phyloP scores from a whole-genome alignment of 2,329 filamentous ascomycete species.

The Stachybotrys chlorohalonatus region DNA sequence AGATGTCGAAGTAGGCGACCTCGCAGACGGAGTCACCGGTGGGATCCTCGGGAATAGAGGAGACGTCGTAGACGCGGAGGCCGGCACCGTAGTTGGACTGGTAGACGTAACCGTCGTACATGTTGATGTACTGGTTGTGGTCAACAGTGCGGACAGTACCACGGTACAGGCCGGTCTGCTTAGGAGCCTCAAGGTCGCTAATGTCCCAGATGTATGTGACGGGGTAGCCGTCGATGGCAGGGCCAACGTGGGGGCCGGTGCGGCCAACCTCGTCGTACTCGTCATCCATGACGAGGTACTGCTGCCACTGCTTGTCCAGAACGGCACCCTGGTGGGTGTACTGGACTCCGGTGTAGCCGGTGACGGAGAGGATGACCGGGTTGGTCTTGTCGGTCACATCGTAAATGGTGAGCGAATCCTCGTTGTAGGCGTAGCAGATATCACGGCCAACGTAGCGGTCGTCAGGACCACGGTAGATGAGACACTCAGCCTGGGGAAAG shows the following conservation, averaged over 20 bases:
- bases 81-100: slow-evolving; percentile 39
- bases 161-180: slow-evolving; percentile 29
- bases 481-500: slow-evolving; percentile 35
- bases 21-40: slow-evolving; percentile 30
- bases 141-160: slow-evolving; percentile 29
- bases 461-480: slow-evolving; percentile 1
- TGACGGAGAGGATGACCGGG: slow-evolving; percentile 38
- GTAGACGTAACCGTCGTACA: slow-evolving; percentile 29
- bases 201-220: slow-evolving; percentile 40
- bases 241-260: slow-evolving; percentile 4
- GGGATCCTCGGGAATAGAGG: slow-evolving; percentile 22
- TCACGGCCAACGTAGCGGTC: background rate
- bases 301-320: slow-evolving; percentile 27
- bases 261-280: slow-evolving; percentile 37
- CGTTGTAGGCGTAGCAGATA: slow-evolving; percentile 1
- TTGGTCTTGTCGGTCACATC: slow-evolving; percentile 37
- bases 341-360: slow-evolving; percentile 40
- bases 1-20: slow-evolving; percentile 36
- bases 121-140: slow-evolving; percentile 32
- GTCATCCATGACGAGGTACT: slow-evolving; percentile 38
- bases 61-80: slow-evolving; percentile 26
- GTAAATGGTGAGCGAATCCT: slow-evolving; percentile 6
- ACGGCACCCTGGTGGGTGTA: slow-evolving; percentile 50
- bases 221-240: slow-evolving; percentile 1
- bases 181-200: slow-evolving; percentile 24